Percentiles rank a stretch among this genome's conserved stretches.
Evolutionary conservation across 345 rosid genomes (phyloP).

Genomic region (Linum lewisii): DNA sequence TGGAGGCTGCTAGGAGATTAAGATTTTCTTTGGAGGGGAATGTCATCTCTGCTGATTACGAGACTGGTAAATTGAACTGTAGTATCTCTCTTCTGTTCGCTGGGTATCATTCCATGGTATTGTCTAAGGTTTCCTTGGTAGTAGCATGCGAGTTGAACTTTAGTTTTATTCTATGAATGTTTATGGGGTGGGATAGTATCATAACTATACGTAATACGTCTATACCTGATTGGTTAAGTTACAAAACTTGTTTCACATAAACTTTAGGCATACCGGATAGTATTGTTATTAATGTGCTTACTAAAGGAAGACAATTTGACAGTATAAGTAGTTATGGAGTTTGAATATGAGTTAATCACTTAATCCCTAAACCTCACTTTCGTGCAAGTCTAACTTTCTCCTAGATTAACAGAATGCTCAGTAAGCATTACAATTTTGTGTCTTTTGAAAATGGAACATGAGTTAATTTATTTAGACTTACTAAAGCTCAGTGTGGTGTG

Average conservation of each 20-base stretch:
- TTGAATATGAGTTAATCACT: neutral
- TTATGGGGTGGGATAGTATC: neutral
- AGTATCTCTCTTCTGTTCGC: neutral
- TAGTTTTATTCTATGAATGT: neutral
- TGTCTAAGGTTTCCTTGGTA: neutral
- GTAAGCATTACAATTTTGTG: neutral
- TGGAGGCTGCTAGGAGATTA: slow-evolving; percentile 59
- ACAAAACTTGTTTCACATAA: neutral
- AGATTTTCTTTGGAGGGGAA: slow-evolving; percentile 74
- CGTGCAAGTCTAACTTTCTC: neutral
- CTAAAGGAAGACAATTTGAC: neutral
- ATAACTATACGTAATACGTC: neutral
- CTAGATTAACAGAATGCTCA: neutral
- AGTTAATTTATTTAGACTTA: no score
- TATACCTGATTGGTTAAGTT: neutral
- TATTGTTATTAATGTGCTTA: neutral
- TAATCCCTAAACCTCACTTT: neutral
- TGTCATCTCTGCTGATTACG: slow-evolving; percentile 35
- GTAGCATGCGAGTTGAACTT: neutral
- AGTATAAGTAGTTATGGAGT: no score
- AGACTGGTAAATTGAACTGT: slow-evolving; percentile 34
- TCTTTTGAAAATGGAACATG: neutral
- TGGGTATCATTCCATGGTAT: neutral
- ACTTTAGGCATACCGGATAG: neutral
- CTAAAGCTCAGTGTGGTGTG: neutral